phyloP scores from a whole-genome alignment of 192 early-diverging fungal genomes.

The Coemansia javaensis region DNA sequence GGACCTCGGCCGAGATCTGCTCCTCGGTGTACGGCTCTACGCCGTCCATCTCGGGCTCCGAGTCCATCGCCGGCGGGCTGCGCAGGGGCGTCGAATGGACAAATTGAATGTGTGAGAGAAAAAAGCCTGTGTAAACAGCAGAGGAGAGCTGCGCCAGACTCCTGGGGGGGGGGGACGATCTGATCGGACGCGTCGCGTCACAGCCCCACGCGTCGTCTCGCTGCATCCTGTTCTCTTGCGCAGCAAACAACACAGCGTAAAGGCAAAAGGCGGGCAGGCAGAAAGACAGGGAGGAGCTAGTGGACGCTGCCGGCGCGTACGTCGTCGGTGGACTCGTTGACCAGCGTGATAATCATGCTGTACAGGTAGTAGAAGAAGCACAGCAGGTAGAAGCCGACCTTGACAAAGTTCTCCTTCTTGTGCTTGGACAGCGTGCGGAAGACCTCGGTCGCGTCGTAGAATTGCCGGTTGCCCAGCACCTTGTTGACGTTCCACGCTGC shows the following conservation, averaged over 20 bases:
- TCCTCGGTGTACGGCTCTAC: conserved; percentile 16
- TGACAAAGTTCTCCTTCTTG: conserved; percentile 96
- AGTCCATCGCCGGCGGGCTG: too few relatives aligned
- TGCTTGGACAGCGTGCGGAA: conserved; percentile 89
- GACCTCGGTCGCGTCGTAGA: conserved; percentile 98
- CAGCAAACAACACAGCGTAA: not conserved
- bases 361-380: conserved; percentile 94
- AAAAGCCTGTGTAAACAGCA: too few relatives aligned
- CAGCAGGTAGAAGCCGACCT: conserved; percentile 93
- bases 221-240: too few relatives aligned
- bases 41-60: not conserved
- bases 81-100: too few relatives aligned
- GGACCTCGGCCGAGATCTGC: conserved; percentile 28
- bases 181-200: too few relatives aligned
- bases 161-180: too few relatives aligned
- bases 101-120: too few relatives aligned
- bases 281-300: not conserved
- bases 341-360: conserved; percentile 57
- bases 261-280: not conserved
- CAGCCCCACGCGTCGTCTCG: too few relatives aligned
- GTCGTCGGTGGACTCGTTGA: conserved; percentile 47
- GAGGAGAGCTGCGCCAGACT: too few relatives aligned
- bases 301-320: conserved; percentile 18
- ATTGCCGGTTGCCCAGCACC: conserved; percentile 77
- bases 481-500: conserved; percentile 83